Conservation (phyloP, 805 yeast species). For the Metschnikowia henanensis region DNA sequence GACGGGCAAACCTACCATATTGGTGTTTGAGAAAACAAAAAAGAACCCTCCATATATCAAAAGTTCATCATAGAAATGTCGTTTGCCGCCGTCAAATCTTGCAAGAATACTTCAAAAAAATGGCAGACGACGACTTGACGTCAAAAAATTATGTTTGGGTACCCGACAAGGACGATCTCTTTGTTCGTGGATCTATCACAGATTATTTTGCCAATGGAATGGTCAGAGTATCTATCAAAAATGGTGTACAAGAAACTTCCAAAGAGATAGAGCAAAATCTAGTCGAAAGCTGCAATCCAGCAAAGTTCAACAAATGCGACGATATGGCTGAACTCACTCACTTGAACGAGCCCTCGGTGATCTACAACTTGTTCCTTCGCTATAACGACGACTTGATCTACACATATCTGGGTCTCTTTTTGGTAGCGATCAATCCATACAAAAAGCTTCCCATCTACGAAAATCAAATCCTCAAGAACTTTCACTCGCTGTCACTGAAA, state of each 20-base stretch:
- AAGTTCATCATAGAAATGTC: neutral
- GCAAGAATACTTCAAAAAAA: neutral
- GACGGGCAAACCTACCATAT: conserved; percentile 1
- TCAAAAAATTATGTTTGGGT: conserved; percentile 76
- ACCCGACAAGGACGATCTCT: conserved; percentile 56
- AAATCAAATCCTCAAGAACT: conserved; percentile 52
- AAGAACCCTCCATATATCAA: neutral
- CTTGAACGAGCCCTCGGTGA: conserved; percentile 94
- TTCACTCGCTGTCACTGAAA: conserved; percentile 35
- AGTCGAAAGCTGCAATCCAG: conserved; percentile 76
- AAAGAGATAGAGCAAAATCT: conserved; percentile 43
- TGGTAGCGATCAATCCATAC: conserved; percentile 96
- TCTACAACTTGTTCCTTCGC: conserved; percentile 76
- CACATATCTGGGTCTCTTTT: conserved; percentile 92
- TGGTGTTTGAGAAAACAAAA: conserved; percentile 9
- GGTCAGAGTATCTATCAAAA: conserved; percentile 36
- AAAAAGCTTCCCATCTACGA: conserved; percentile 70
- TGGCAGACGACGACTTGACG: conserved; percentile 19
- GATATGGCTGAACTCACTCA: conserved; percentile 96
- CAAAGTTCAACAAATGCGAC: conserved; percentile 83
- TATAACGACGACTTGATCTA: conserved; percentile 79
- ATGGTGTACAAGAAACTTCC: conserved; percentile 43
- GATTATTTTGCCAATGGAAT: conserved; percentile 40
- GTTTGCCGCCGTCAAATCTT: neutral
- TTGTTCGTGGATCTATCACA: conserved; percentile 59